Conservation (phyloP, 306 rosid genomes). For the Trichosanthes cucumerina region DNA sequence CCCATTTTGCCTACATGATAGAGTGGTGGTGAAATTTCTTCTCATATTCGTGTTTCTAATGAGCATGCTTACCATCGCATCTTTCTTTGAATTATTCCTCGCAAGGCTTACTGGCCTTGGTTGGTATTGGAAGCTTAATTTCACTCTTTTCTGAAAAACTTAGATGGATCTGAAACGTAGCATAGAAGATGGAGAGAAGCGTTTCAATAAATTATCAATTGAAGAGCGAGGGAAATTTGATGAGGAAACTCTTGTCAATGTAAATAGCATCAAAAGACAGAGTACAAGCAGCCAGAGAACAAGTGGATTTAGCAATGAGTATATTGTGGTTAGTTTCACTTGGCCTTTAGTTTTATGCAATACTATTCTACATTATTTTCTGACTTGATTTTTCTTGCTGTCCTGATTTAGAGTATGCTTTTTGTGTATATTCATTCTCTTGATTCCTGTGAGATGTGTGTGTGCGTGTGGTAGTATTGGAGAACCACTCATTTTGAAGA, state of each 20-base stretch:
- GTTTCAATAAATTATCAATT: slow-evolving; percentile 88
- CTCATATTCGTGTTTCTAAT: neutral
- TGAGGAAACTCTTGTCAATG: slow-evolving; percentile 93
- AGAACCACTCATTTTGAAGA: neutral
- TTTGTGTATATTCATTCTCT: neutral
- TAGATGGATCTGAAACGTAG: slow-evolving; percentile 76
- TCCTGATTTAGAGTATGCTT: neutral
- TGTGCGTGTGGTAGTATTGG: neutral
- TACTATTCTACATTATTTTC: neutral
- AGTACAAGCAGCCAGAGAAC: slow-evolving; percentile 63
- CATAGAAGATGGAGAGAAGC: slow-evolving; percentile 84
- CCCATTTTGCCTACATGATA: neutral
- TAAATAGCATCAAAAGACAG: slow-evolving; percentile 71
- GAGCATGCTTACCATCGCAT: neutral
- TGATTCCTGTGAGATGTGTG: neutral
- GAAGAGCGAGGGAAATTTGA: slow-evolving; percentile 98
- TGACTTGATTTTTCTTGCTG: neutral
- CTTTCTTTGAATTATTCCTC: neutral
- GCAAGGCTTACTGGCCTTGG: neutral
- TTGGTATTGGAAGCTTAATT: neutral
- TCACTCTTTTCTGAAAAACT: slow-evolving; percentile 7
- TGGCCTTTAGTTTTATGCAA: neutral
- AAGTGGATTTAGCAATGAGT: slow-evolving; percentile 87
- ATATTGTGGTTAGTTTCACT: slow-evolving; percentile 67
- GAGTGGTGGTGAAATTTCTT: neutral